Evolutionary conservation across 768 basidiomycete genomes (phyloP).

Genomic region (Termitomyces sp.): DNA sequence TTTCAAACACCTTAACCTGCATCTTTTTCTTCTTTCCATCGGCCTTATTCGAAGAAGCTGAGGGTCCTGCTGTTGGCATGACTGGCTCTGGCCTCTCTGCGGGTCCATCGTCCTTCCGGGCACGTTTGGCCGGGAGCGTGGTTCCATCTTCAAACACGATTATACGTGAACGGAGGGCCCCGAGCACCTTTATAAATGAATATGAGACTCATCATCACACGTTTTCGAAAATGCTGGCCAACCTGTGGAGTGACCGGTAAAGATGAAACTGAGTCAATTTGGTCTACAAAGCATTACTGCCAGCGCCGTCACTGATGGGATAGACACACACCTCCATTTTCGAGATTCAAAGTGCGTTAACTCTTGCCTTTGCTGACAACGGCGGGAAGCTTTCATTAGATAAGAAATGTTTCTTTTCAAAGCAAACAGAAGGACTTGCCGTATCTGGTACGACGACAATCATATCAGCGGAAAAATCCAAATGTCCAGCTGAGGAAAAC

Average conservation of each 20-base stretch:
- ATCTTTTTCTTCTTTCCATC: conserved; percentile 37
- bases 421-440: not conserved
- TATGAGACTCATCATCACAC: not conserved
- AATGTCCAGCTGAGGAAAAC: too few relatives aligned
- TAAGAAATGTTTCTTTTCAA: too few relatives aligned
- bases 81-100: conserved; percentile 3
- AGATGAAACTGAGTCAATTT: too few relatives aligned
- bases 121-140: conserved; percentile 26
- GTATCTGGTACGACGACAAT: not conserved
- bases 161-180: conserved; percentile 25
- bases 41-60: conserved; percentile 21
- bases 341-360: not conserved
- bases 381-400: not conserved
- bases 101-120: conserved; percentile 5
- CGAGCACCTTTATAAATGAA: conserved; percentile 15
- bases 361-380: not conserved
- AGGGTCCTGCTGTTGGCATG: conserved; percentile 11
- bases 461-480: not conserved
- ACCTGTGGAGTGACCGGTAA: not conserved
- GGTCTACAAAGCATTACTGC: too few relatives aligned
- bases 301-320: too few relatives aligned
- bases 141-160: conserved; percentile 28
- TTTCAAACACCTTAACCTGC: conserved; percentile 32
- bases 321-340: not conserved
- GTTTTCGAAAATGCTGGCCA: not conserved